Conservation (phyloP, 169 alveolate genomes). For the Neospora caninum region DNA sequence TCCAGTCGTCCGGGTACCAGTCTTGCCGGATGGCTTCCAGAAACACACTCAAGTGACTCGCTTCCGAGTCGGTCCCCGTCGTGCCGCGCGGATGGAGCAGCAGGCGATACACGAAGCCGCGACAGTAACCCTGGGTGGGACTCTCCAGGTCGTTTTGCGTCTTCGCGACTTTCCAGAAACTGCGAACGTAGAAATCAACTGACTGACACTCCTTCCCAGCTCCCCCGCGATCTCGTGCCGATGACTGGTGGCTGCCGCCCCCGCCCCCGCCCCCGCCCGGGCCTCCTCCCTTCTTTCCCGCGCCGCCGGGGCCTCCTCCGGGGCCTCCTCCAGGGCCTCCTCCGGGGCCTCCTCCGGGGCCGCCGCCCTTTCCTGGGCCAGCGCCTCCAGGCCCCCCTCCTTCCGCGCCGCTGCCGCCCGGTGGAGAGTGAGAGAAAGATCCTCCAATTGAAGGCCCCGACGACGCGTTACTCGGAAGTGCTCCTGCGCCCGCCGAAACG, state of each 20-base stretch:
- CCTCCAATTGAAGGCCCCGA: neutral
- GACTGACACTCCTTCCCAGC: conserved; percentile 22
- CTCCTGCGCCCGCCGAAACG: neutral
- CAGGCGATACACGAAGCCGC: conserved; percentile 85
- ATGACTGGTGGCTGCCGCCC: neutral
- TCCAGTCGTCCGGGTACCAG: conserved; percentile 92
- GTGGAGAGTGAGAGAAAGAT: neutral
- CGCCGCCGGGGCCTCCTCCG: conserved; percentile 9
- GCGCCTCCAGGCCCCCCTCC: neutral
- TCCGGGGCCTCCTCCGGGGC: neutral
- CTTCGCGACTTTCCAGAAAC: conserved; percentile 91
- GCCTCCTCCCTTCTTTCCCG: conserved; percentile 12
- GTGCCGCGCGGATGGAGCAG: conserved; percentile 91
- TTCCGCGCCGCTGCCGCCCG: neutral
- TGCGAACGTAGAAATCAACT: conserved; percentile 86
- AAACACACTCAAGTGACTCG: conserved; percentile 87
- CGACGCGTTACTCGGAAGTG: neutral
- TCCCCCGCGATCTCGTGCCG: neutral
- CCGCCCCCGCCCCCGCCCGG: conserved; percentile 24
- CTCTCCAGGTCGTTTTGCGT: conserved; percentile 90
- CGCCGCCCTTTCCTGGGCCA: neutral
- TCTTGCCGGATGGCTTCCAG: conserved; percentile 90
- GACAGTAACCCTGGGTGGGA: conserved; percentile 88
- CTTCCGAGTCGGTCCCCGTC: conserved; percentile 87
- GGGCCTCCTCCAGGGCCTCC: neutral